phyloP scores from a whole-genome alignment of 2,329 filamentous ascomycete genomes.

The Arthrobotrys pseudoclavata region DNA sequence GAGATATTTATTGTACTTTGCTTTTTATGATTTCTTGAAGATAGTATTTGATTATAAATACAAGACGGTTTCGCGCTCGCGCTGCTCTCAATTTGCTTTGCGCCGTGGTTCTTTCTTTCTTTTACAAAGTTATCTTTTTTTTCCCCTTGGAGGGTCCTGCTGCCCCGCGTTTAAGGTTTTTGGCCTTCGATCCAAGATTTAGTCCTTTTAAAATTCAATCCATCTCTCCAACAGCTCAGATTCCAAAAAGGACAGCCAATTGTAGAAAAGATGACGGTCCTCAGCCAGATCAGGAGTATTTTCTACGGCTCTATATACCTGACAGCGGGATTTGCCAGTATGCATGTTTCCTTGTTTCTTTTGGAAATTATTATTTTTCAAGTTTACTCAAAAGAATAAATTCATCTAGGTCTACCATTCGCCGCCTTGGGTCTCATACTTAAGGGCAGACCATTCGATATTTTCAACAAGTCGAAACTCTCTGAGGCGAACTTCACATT shows the following conservation, averaged over 20 bases:
- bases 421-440: constrained; percentile 29
- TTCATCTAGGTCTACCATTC: constrained; percentile 38
- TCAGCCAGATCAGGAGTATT: constrained; percentile 15
- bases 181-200: not conserved
- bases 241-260: not conserved
- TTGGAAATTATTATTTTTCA: not conserved
- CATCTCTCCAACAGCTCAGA: not conserved
- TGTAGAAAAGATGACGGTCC: constrained; percentile 17
- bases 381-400: not conserved
- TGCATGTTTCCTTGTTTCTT: not conserved
- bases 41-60: constrained; percentile 15
- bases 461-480: constrained; percentile 31
- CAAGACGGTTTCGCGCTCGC: not conserved
- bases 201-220: not conserved
- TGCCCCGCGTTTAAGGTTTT: constrained; percentile 16
- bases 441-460: constrained; percentile 32
- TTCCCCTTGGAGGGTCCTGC: not conserved
- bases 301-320: constrained; percentile 4
- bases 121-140: not conserved
- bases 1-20: constrained; percentile 22
- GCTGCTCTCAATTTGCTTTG: not conserved
- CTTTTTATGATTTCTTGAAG: not conserved
- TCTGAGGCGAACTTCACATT: constrained; percentile 52
- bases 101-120: not conserved
- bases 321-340: constrained; percentile 19